phyloP scores from a whole-genome alignment of 2,329 filamentous ascomycete species.

The Colletotrichum melonis region DNA sequence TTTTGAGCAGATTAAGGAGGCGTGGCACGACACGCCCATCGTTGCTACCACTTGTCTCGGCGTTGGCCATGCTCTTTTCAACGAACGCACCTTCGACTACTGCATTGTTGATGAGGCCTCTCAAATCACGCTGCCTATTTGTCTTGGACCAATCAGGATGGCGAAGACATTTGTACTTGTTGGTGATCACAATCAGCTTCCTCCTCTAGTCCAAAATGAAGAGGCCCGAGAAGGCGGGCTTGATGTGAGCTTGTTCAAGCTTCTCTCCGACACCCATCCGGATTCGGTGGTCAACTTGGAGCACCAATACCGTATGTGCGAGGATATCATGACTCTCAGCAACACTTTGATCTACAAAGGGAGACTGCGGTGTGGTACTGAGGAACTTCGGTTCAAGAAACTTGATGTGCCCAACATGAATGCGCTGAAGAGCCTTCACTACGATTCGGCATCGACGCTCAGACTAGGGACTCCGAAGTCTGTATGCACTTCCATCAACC shows the following conservation, averaged over 20 bases:
- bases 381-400: slow-evolving; percentile 75
- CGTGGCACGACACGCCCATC: slow-evolving; percentile 87
- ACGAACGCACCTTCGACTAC: slow-evolving; percentile 91
- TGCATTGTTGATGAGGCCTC: slow-evolving; percentile 99
- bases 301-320: slow-evolving; percentile 98
- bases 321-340: slow-evolving; percentile 94
- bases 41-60: slow-evolving; percentile 96
- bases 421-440: slow-evolving; percentile 70
- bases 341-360: slow-evolving; percentile 96
- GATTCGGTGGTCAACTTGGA: slow-evolving; percentile 90
- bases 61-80: slow-evolving; percentile 90
- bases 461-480: slow-evolving; percentile 54
- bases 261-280: slow-evolving; percentile 89
- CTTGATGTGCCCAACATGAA: slow-evolving; percentile 76
- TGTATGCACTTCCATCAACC: slow-evolving; percentile 66
- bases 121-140: slow-evolving; percentile 96
- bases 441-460: slow-evolving; percentile 60
- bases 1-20: slow-evolving; percentile 84
- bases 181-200: slow-evolving; percentile 95
- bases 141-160: slow-evolving; percentile 92
- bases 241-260: slow-evolving; percentile 93
- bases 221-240: slow-evolving; percentile 87
- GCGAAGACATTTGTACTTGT: slow-evolving; percentile 94
- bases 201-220: slow-evolving; percentile 93
- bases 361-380: slow-evolving; percentile 87